Conservation (phyloP, 2,329 filamentous ascomycete genomes). For the Trichophyton verrucosum region DNA sequence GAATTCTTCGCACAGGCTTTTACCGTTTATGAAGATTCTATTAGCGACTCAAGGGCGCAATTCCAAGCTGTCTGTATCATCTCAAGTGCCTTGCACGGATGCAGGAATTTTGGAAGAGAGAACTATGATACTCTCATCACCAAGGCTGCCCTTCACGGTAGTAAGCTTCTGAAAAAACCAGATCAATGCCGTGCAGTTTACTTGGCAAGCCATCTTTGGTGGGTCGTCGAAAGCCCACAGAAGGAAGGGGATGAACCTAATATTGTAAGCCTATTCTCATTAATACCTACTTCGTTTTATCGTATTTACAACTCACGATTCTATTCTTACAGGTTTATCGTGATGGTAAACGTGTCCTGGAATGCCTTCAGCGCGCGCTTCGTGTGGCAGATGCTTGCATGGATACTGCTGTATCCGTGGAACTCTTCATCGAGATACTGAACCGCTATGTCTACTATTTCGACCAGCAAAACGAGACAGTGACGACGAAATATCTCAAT, state of each 20-base stretch:
- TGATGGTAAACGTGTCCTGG: slow-evolving; percentile 90
- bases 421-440: slow-evolving; percentile 95
- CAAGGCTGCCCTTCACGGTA: slow-evolving; percentile 91
- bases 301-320: background rate
- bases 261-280: slow-evolving; percentile 45
- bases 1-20: slow-evolving; percentile 98
- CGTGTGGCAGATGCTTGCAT: slow-evolving; percentile 97
- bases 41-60: slow-evolving; percentile 90
- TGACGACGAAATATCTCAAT: slow-evolving; percentile 96
- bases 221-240: slow-evolving; percentile 72
- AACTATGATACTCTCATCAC: slow-evolving; percentile 99
- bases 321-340: slow-evolving; percentile 57
- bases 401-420: slow-evolving; percentile 93
- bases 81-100: slow-evolving; percentile 75
- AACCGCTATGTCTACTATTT: slow-evolving; percentile 99
- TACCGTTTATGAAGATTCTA: slow-evolving; percentile 91
- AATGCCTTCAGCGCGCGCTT: slow-evolving; percentile 88
- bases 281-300: background rate
- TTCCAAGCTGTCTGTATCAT: slow-evolving; percentile 97
- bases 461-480: slow-evolving; percentile 96
- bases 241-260: slow-evolving; percentile 71
- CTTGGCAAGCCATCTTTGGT: slow-evolving; percentile 93
- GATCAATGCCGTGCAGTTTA: slow-evolving; percentile 97
- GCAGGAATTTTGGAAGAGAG: slow-evolving; percentile 82
- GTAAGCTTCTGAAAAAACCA: slow-evolving; percentile 92